Evolutionary conservation across 192 early-diverging fungal species (phyloP).

Genomic region (Backusella mclennaniae): DNA sequence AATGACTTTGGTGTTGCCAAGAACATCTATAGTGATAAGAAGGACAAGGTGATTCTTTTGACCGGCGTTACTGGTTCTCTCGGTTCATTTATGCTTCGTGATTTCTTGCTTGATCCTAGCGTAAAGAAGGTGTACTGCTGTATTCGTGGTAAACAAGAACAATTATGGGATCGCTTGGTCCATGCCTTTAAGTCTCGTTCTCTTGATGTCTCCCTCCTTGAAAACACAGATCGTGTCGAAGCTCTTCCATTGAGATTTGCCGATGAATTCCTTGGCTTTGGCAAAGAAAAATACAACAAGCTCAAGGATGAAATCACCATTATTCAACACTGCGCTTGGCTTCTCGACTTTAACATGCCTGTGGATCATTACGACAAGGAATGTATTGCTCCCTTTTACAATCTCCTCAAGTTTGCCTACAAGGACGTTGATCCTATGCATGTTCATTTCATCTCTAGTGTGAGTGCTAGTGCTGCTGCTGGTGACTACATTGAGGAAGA

Average conservation of each 20-base stretch:
- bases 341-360: slow-evolving; percentile 35
- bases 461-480: slow-evolving; percentile 16
- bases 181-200: slow-evolving; percentile 21
- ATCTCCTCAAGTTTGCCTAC: slow-evolving; percentile 23
- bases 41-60: slow-evolving; percentile 27
- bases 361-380: slow-evolving; percentile 26
- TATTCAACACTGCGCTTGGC: slow-evolving; percentile 35
- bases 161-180: slow-evolving; percentile 12
- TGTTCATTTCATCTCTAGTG: slow-evolving; percentile 24
- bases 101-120: slow-evolving; percentile 17
- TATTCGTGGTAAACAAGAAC: slow-evolving; percentile 22
- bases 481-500: slow-evolving; percentile 9
- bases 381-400: slow-evolving; percentile 20
- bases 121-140: slow-evolving; percentile 32
- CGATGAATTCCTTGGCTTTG: slow-evolving; percentile 28
- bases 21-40: not conserved
- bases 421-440: slow-evolving; percentile 14
- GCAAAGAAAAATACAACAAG: slow-evolving; percentile 18
- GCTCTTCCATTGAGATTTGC: slow-evolving; percentile 20
- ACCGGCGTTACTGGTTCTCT: slow-evolving; percentile 38
- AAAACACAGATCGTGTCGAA: not conserved
- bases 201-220: slow-evolving; percentile 22
- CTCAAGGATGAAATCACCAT: slow-evolving; percentile 28
- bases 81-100: slow-evolving; percentile 25
- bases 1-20: slow-evolving; percentile 14